These are phyloP conservation scores for Yarrowia sp. DNA, from an alignment of 805 yeast species.

Conservation along the genomic window DNA sequence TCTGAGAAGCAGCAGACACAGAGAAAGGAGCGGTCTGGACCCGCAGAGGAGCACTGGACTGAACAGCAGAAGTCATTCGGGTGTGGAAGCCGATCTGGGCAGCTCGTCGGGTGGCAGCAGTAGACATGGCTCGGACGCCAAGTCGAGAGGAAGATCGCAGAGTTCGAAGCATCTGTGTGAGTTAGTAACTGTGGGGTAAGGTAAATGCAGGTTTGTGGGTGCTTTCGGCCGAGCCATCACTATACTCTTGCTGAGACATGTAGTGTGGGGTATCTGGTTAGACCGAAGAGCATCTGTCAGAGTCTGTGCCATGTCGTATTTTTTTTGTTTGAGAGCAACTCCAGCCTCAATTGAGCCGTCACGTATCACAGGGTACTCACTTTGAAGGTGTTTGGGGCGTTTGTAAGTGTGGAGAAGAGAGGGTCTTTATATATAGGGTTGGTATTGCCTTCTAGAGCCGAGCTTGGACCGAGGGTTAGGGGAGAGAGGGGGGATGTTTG, in stretches of 20 bases:
- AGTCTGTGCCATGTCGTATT: no score
- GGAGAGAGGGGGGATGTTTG: no score
- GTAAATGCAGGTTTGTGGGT: neutral
- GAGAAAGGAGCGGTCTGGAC: slow-evolving; percentile 12
- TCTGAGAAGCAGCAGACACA: slow-evolving; percentile 6
- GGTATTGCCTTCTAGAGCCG: slow-evolving; percentile 9
- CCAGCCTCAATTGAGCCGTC: no score
- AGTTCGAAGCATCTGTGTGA: slow-evolving; percentile 20
- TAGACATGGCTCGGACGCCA: slow-evolving; percentile 26
- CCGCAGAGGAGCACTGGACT: neutral
- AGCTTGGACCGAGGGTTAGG: slow-evolving; percentile 23
- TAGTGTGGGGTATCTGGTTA: no score
- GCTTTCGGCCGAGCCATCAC: neutral
- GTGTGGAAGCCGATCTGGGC: slow-evolving; percentile 24
- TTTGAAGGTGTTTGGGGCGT: no score
- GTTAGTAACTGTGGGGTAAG: slow-evolving; percentile 14
- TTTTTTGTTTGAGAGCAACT: no score
- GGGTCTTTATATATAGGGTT: neutral
- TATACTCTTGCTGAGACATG: no score
- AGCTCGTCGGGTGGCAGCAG: slow-evolving; percentile 21
- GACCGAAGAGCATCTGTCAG: no score
- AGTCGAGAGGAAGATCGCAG: slow-evolving; percentile 22
- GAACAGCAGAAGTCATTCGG: slow-evolving; percentile 7
- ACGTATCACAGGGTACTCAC: no score
- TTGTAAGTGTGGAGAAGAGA: no score